Percentiles rank a stretch among this genome's conserved stretches.
These are phyloP conservation scores for Liquidambar formosana DNA, from an alignment of 164 flowering plant species.

Conservation along the genomic window DNA sequence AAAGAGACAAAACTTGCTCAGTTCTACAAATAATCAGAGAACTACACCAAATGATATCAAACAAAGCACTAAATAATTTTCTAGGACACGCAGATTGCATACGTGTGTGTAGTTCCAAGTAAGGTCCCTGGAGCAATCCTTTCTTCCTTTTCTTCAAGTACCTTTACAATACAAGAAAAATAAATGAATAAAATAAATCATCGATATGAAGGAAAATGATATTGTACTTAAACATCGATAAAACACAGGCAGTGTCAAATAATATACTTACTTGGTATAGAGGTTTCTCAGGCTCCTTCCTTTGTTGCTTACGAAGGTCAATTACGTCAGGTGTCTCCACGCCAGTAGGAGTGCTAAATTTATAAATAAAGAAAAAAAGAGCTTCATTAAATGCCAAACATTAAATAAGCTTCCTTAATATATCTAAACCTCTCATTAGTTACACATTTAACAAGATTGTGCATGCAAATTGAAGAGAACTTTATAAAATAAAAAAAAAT, in stretches of 20 bases:
- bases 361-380: constrained; percentile 10
- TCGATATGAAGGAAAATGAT: neutral
- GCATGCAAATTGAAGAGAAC: too few species aligned
- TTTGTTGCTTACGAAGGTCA: constrained; percentile 96
- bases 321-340: constrained; percentile 98
- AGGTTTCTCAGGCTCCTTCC: constrained; percentile 94
- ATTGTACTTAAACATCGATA: neutral
- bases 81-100: constrained; percentile 21
- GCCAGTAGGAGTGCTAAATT: constrained; percentile 88
- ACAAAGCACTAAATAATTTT: neutral
- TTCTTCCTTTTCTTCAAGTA: constrained; percentile 92
- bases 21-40: neutral
- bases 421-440: too few species aligned
- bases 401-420: neutral
- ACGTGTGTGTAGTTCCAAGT: constrained; percentile 91
- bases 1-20: neutral
- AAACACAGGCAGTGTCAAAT: constrained; percentile 1
- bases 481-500: too few species aligned
- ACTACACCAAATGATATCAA: neutral
- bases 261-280: constrained; percentile 71
- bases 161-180: constrained; percentile 35
- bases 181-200: neutral
- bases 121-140: constrained; percentile 86
- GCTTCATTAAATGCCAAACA: neutral
- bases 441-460: too few species aligned